These are phyloP conservation scores for Trichoderma atrobrunneum DNA, from an alignment of 2,329 filamentous ascomycete species.

Conservation along the genomic window DNA sequence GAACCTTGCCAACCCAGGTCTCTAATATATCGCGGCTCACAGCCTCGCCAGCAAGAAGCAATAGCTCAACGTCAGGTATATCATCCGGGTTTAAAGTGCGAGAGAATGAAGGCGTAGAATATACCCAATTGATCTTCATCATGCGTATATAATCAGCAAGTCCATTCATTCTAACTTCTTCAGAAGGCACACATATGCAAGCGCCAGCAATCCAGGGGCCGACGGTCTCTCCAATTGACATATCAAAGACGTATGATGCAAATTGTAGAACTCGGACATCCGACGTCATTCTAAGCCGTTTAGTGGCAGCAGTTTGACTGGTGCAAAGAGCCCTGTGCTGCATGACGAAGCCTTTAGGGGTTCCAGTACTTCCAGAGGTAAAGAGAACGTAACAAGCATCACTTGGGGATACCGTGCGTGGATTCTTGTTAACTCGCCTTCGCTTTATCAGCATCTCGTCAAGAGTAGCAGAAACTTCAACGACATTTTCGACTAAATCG, in stretches of 20 bases:
- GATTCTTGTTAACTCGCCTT: not conserved
- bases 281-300: not conserved
- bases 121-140: conserved; percentile 10
- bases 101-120: conserved; percentile 13
- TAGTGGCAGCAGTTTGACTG: not conserved
- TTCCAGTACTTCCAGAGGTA: conserved; percentile 21
- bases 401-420: not conserved
- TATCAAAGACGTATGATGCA: conserved; percentile 17
- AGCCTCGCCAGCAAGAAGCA: conserved; percentile 13
- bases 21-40: conserved; percentile 9
- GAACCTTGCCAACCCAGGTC: conserved; percentile 10
- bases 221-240: conserved; percentile 13
- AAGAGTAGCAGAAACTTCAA: conserved; percentile 16
- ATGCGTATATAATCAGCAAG: not conserved
- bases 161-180: not conserved
- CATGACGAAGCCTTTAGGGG: conserved; percentile 19
- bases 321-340: conserved; percentile 19
- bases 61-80: conserved; percentile 6
- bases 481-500: conserved; percentile 13
- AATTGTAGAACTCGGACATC: conserved; percentile 15
- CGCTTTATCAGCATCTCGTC: not conserved
- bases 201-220: conserved; percentile 7
- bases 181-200: conserved; percentile 19
- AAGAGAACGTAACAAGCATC: conserved; percentile 20
- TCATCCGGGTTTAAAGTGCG: conserved; percentile 22